These are phyloP conservation scores for Lathyrus aphaca DNA, from an alignment of 306 rosid species.

Conservation along the genomic window DNA sequence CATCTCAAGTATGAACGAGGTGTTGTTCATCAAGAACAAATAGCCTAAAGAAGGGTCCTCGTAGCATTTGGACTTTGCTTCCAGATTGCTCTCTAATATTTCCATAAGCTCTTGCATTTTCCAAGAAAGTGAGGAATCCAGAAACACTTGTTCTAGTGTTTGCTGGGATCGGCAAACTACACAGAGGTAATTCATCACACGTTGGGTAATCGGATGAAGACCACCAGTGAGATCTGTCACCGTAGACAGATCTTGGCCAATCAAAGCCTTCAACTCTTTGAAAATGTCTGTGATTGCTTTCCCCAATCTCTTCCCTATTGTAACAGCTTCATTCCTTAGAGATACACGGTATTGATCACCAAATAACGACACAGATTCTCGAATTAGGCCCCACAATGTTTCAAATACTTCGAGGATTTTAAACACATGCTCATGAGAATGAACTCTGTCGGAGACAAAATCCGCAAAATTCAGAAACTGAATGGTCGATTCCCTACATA, in stretches of 20 bases:
- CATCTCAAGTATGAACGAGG: no score
- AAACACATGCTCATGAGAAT: constrained; percentile 79
- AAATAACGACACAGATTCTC: constrained; percentile 67
- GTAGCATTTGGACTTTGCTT: constrained; percentile 72
- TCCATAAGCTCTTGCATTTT: constrained; percentile 40
- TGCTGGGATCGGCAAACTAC: no score
- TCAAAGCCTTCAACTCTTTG: constrained; percentile 80
- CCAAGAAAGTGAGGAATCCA: neutral
- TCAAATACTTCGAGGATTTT: constrained; percentile 76
- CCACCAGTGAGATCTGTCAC: no score
- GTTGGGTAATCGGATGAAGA: no score
- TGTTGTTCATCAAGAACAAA: constrained; percentile 90
- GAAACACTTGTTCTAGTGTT: no score
- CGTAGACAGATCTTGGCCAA: no score
- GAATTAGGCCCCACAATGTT: constrained; percentile 68
- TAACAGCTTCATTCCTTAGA: constrained; percentile 67
- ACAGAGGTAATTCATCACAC: no score
- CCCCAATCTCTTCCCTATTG: constrained; percentile 80
- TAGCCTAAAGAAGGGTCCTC: constrained; percentile 60
- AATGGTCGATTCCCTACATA: constrained; percentile 73
- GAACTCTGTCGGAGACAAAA: constrained; percentile 68
- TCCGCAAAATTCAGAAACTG: constrained; percentile 76
- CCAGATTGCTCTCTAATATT: constrained; percentile 77
- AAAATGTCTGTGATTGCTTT: constrained; percentile 76
- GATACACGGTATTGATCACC: constrained; percentile 71